Base-by-base conservation (phyloP, 2,329 filamentous ascomycete genomes). In the Trematosphaeria pertusa region DNA sequence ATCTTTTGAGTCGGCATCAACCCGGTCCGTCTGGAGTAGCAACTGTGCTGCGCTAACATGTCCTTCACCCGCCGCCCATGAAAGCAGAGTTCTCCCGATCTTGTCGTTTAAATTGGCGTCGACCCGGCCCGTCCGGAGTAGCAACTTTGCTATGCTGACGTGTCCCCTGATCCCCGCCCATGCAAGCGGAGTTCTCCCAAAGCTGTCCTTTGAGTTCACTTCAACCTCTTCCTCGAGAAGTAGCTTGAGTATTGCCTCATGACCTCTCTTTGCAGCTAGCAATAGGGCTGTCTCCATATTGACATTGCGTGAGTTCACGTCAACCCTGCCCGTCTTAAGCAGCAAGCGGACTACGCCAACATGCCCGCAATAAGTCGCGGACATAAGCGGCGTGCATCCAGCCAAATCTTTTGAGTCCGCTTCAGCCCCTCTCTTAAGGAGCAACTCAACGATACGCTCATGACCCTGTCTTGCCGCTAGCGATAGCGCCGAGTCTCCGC, bases 381-480 rank as follows among this genome's bases (percentile, higher is more conserved):
- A 14, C 18, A 2, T 20, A 4, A 46, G 20, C 7, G 43, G 43
- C 17, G 48, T 51, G 6, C 22, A 15, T n/a, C 22, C 26, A 10
- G 15, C 5, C 5, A 34, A 21, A 19, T 43, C 35, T 34, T 31
- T 39, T 5, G 33, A 11, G 15, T 43, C 21, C 3, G 38, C 24
- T 14, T 46, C 34, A 28, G 36, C 17, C 18, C 20, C 26, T 14
- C 32, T 10, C 4, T 26, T 14, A 14, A 50, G 34, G 17, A 50
- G 33, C 14, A 36, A 33, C 19, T 22, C 37, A 8, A 62, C 58
- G 3, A 55, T 43, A 6, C 41, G 17, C n/a, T 52, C n/a, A 35
- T 55, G 19, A 21, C 50, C 53, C 24, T 22, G 15, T 24, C 35
- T 24, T 34, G 42, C 28, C 4, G 38, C 47, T 37, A 11, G 24